Percentiles rank a stretch among this genome's conserved stretches.
Evolutionary conservation across 495 filamentous ascomycete species (phyloP).

Genomic region (Coniosporium apollinis): DNA sequence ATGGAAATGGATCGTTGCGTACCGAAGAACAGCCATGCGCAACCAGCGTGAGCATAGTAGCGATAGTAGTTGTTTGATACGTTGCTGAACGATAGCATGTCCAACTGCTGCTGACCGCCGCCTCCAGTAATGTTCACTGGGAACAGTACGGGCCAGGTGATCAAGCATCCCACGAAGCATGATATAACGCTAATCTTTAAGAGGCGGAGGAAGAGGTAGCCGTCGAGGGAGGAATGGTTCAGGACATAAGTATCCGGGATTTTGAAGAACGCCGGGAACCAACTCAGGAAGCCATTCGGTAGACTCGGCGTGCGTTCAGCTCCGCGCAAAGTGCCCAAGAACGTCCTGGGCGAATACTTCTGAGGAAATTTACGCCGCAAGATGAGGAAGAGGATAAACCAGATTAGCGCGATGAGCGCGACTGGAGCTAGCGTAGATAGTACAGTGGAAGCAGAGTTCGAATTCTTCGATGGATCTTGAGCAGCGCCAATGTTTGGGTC

Average conservation of each 20-base stretch:
- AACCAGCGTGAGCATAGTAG: conserved; percentile 61
- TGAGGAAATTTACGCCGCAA: conserved; percentile 55
- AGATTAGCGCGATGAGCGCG: conserved; percentile 42
- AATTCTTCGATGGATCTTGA: conserved; percentile 9
- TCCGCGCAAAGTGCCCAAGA: conserved; percentile 55
- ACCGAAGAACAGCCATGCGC: conserved; percentile 62
- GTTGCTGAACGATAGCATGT: conserved; percentile 67
- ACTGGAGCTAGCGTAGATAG: conserved; percentile 58
- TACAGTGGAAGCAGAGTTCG: conserved; percentile 38
- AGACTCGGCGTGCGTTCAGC: conserved; percentile 48
- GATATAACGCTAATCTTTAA: conserved; percentile 24
- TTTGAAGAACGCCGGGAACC: conserved; percentile 60
- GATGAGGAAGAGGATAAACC: conserved; percentile 57
- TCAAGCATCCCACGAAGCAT: conserved; percentile 25
- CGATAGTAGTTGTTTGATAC: conserved; percentile 40
- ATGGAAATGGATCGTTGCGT: conserved; percentile 8
- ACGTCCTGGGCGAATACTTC: conserved; percentile 79
- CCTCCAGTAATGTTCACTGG: conserved; percentile 32
- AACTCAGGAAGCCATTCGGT: conserved; percentile 54
- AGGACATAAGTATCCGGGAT: conserved; percentile 72
- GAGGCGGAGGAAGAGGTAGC: conserved; percentile 26
- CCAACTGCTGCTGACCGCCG: conserved; percentile 43
- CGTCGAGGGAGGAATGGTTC: conserved; percentile 78
- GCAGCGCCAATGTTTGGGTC: conserved; percentile 10
- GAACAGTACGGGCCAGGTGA: conserved; percentile 29